A percentile compares a stretch with the other conserved stretches of the same genome.
Conservation (phyloP, 1,139 yeast species). For the Waltiozyma sp. region DNA sequence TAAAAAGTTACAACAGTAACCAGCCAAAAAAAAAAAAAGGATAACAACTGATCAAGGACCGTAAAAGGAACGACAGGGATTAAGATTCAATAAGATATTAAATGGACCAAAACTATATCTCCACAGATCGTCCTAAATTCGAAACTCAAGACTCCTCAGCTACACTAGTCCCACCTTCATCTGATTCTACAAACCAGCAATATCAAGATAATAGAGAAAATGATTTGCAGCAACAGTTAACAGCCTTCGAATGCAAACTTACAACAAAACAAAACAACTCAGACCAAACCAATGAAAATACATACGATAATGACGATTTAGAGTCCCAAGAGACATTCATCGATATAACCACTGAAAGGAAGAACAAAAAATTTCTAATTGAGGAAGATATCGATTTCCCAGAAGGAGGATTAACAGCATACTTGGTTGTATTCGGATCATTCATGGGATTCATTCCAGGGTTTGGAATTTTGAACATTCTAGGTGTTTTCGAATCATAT, state of each 20-base stretch:
- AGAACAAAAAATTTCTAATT: too few species aligned
- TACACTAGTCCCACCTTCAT: background rate
- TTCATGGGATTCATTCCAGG: constrained; percentile 52
- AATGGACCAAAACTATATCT: too few species aligned
- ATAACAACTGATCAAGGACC: too few species aligned
- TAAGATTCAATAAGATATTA: too few species aligned
- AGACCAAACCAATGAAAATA: background rate
- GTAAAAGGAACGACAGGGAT: too few species aligned
- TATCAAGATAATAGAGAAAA: background rate
- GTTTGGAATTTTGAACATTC: constrained; percentile 55
- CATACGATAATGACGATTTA: too few species aligned
- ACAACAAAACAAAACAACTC: background rate
- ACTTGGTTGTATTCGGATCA: constrained; percentile 34
- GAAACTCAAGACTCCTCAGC: constrained; percentile 26
- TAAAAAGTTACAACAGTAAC: too few species aligned
- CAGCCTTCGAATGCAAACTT: background rate
- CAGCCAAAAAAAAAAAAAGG: too few species aligned
- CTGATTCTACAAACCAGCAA: background rate
- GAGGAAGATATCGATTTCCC: constrained; percentile 10
- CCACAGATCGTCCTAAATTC: too few species aligned
- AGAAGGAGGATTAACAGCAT: constrained; percentile 15
- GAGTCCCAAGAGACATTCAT: too few species aligned
- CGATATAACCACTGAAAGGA: too few species aligned
- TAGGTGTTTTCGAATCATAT: constrained; percentile 64
- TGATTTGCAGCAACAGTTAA: background rate